Evolutionary conservation across 805 yeast genomes (phyloP).

Genomic region (Saccharomycopsis selenospora): DNA sequence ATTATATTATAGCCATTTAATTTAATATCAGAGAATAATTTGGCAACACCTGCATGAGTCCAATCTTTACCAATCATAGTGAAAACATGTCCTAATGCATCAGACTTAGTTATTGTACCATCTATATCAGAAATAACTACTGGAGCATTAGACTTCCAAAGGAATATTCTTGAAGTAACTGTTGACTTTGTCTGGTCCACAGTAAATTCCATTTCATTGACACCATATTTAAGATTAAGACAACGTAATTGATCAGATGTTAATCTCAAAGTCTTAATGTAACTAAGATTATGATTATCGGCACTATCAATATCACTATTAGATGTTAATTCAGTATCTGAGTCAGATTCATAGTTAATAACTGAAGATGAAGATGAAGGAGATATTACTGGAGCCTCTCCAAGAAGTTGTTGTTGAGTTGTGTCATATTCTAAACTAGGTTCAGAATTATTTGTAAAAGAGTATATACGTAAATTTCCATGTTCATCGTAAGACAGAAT

Average conservation of each 20-base stretch:
- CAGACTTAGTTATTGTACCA: slow-evolving; percentile 96
- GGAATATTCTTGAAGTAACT: slow-evolving; percentile 61
- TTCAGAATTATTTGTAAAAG: slow-evolving; percentile 23
- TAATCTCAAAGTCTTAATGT: slow-evolving; percentile 80
- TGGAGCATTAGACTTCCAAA: slow-evolving; percentile 81
- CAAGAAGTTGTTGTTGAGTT: slow-evolving; percentile 3
- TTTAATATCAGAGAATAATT: slow-evolving; percentile 77
- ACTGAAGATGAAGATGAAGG: slow-evolving; percentile 7
- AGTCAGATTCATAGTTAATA: slow-evolving; percentile 7
- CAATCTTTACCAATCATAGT: slow-evolving; percentile 94
- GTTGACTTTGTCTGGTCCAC: slow-evolving; percentile 79
- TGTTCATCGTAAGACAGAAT: slow-evolving; percentile 51
- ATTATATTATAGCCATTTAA: slow-evolving; percentile 87
- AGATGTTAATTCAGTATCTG: slow-evolving; percentile 13
- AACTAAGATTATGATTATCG: slow-evolving; percentile 29
- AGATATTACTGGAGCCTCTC: slow-evolving; percentile 18
- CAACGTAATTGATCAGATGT: slow-evolving; percentile 83
- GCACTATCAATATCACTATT: slow-evolving; percentile 19
- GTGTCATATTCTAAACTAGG: slow-evolving; percentile 22
- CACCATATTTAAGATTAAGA: slow-evolving; percentile 69
- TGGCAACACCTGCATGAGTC: slow-evolving; percentile 97
- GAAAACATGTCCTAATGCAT: slow-evolving; percentile 92
- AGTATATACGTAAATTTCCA: slow-evolving; percentile 56
- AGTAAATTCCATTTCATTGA: slow-evolving; percentile 68
- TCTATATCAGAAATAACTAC: slow-evolving; percentile 96